phyloP scores from a whole-genome alignment of 2,329 filamentous ascomycete genomes.

The Cordyceps farinosa region DNA sequence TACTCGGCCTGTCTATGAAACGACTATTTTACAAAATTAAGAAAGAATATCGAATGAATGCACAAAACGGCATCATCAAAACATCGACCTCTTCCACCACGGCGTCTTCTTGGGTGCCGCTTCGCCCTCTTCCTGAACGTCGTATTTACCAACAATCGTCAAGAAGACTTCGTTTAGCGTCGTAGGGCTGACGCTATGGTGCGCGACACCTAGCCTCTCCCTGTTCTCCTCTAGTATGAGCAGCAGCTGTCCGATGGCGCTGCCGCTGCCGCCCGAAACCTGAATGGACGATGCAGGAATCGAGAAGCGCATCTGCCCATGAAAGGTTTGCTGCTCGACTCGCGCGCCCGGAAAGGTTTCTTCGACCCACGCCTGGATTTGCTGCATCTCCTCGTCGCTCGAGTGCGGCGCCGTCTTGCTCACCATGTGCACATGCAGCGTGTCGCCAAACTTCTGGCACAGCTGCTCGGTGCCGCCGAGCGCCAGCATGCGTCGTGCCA shows the following conservation, averaged over 20 bases:
- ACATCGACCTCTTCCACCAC: conserved; percentile 22
- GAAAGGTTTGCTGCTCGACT: conserved; percentile 58
- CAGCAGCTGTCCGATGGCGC: conserved; percentile 64
- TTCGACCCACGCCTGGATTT: conserved; percentile 60
- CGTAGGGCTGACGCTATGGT: conserved; percentile 77
- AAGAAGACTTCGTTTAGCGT: conserved; percentile 88
- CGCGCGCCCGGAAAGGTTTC: conserved; percentile 56
- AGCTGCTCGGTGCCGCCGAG: conserved; percentile 67
- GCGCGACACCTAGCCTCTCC: conserved; percentile 65
- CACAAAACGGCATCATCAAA: not conserved
- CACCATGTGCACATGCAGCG: conserved; percentile 73
- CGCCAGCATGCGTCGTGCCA: conserved; percentile 76
- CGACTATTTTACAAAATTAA: conserved; percentile 12
- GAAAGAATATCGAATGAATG: not conserved
- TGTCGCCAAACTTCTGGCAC: conserved; percentile 66
- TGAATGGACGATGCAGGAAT: conserved; percentile 26
- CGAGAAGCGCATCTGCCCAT: conserved; percentile 29
- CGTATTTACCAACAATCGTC: conserved; percentile 70
- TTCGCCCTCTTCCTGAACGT: conserved; percentile 67
- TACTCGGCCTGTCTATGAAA: not conserved
- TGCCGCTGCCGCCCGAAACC: conserved; percentile 25
- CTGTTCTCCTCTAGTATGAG: conserved; percentile 66
- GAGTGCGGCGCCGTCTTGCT: conserved; percentile 68
- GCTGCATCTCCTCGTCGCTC: conserved; percentile 58
- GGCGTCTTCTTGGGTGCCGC: conserved; percentile 25